Base-by-base conservation (phyloP, 176 grass and related monocot species). In the Carex cristatella region DNA sequence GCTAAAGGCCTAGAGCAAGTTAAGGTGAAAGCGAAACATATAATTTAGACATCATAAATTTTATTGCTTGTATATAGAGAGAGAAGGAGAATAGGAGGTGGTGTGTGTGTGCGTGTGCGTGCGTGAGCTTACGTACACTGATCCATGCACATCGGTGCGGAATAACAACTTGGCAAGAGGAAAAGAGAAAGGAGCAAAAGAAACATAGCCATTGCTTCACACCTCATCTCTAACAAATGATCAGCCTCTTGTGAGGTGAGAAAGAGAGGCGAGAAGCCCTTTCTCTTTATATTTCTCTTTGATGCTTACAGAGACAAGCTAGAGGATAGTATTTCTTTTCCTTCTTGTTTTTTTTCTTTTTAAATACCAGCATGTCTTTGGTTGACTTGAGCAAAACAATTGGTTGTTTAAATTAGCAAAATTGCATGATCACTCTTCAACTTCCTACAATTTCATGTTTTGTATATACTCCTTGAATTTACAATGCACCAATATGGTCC, bases 91-190 rank as follows among this genome's bases (percentile, higher is more conserved):
- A 65, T 28, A 28, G 30, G 19, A 42, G 9, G 28, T 32, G 2
- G 0, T 15, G 16, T 9, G 54, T 35, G 0, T 19, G 27, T 11
- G 40, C 23, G 38, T 15, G 30, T 7, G 12, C 1, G 0, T 3
- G 18, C 5, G 5, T 37, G 33, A 10, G 18, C 87, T 72, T 80
- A 97, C 87, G 66, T 80, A 97, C 94, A 89, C 3, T 84, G 83
- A 86, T 94, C 69, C 7, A 88, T 90, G 86, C 94, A 97, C 9
- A 97, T 70, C 69, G 88, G 91, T 10, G 92, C 67, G 6, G 90
- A 85, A 68, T 14, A 84, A 59, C 56, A 63, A 49, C 61, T 42
- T 12, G 84, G 86, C 27, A 87, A 19, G 13, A 88, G 57, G 75
- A 86, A 71, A 12, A 87, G 27, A 31, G 69, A 61, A 30, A 71